Evolutionary conservation across 164 flowering plant species (phyloP).

Genomic region (Pachysandra terminalis): DNA sequence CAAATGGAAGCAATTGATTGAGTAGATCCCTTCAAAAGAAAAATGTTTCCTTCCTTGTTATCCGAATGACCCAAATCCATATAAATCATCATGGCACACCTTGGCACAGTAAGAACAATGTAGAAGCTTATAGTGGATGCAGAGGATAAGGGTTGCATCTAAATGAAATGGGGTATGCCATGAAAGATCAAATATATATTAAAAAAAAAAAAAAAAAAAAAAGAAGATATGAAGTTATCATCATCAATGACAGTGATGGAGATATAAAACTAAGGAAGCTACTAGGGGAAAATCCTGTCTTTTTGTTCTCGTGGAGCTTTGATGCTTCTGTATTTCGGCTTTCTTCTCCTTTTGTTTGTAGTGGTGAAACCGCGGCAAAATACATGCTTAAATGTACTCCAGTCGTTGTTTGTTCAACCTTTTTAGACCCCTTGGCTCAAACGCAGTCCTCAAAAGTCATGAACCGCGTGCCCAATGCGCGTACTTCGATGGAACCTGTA

Average conservation of each 20-base stretch:
- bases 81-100: slow-evolving; percentile 4
- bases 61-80: neutral
- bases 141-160: neutral
- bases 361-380: neutral
- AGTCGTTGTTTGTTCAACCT: neutral
- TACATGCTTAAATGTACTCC: neutral
- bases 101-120: slow-evolving; percentile 12
- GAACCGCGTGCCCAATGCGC: neutral
- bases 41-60: neutral
- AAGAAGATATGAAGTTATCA: slow-evolving; percentile 1
- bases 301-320: neutral
- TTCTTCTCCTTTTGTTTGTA: neutral
- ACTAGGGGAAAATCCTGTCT: neutral
- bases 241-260: slow-evolving; percentile 4
- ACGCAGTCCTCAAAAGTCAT: slow-evolving; percentile 1
- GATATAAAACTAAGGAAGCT: neutral
- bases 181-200: neutral
- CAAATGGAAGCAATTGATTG: neutral
- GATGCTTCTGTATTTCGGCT: neutral
- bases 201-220: no score
- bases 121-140: slow-evolving; percentile 8
- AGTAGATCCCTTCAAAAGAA: neutral
- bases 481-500: neutral
- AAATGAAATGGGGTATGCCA: neutral
- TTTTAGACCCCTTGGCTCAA: neutral